A percentile compares a stretch with the other conserved stretches of the same genome.
phyloP scores from a whole-genome alignment of 1,284 basidiomycete species.

The Takashimella tepidaria region DNA sequence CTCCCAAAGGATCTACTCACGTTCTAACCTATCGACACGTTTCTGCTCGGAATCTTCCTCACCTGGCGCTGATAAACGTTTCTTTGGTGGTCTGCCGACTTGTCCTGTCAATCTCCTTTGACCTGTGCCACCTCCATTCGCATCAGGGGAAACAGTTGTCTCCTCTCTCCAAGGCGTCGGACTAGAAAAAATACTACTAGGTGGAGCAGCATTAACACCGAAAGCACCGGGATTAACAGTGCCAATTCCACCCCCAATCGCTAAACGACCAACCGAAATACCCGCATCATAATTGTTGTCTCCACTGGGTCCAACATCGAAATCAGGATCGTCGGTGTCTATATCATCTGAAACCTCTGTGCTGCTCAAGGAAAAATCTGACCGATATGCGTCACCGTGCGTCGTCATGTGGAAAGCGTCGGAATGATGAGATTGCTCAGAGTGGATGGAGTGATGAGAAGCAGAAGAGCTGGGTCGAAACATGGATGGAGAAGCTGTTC shows the following conservation, averaged over 20 bases:
- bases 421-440: conserved; percentile 1
- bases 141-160: conserved; percentile 10
- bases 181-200: not conserved
- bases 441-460: conserved; percentile 7
- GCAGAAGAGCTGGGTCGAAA: conserved; percentile 10
- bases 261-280: conserved; percentile 7
- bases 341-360: conserved; percentile 13
- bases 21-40: conserved; percentile 14
- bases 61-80: not conserved
- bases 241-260: conserved; percentile 5
- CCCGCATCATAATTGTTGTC: not conserved
- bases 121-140: conserved; percentile 1
- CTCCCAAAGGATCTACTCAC: conserved; percentile 1
- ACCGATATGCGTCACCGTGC: not conserved
- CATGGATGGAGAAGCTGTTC: not conserved
- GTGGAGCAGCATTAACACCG: not conserved
- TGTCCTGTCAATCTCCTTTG: not conserved
- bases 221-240: conserved; percentile 7
- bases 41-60: conserved; percentile 9
- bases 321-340: conserved; percentile 9
- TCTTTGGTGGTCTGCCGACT: conserved; percentile 2
- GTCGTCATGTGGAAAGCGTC: not conserved
- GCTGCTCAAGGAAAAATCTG: conserved; percentile 4
- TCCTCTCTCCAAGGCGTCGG: not conserved
- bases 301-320: not conserved